A percentile compares a stretch with the other conserved stretches of the same genome.
Conservation (phyloP, 2,329 filamentous ascomycete genomes). For the Colletotrichum cordylinicola region DNA sequence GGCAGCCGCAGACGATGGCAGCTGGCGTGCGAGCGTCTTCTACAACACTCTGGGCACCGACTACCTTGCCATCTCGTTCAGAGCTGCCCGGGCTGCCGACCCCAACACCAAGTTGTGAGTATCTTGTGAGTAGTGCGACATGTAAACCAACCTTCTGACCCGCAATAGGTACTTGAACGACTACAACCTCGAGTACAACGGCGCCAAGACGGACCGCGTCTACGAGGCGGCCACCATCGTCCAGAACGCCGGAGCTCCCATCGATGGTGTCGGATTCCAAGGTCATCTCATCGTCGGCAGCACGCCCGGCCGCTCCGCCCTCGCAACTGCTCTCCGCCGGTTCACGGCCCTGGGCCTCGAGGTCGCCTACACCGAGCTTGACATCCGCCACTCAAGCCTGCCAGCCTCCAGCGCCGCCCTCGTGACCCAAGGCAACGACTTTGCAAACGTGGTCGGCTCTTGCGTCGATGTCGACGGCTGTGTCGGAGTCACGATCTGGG, state of each 20-base stretch:
- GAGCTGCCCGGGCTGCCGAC: conserved; percentile 49
- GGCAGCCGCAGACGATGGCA: conserved; percentile 49
- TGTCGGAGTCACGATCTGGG: conserved; percentile 51
- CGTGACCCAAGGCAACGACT: conserved; percentile 53
- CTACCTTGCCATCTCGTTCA: conserved; percentile 58
- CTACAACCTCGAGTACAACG: conserved; percentile 57
- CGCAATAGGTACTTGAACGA: conserved; percentile 59
- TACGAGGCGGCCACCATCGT: conserved; percentile 39
- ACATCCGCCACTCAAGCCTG: conserved; percentile 56
- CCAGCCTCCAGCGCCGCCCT: conserved; percentile 47
- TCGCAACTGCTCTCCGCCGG: conserved; percentile 50
- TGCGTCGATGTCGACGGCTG: conserved; percentile 43
- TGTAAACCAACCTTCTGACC: background rate
- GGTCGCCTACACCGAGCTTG: conserved; percentile 67
- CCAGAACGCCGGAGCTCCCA: conserved; percentile 45
- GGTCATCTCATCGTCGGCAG: conserved; percentile 52
- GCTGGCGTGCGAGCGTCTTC: conserved; percentile 50
- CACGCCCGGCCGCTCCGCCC: conserved; percentile 47
- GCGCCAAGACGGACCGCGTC: conserved; percentile 39
- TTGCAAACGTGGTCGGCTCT: conserved; percentile 42
- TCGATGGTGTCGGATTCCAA: conserved; percentile 60
- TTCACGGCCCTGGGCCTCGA: conserved; percentile 60
- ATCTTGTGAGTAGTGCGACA: background rate
- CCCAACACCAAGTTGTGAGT: conserved; percentile 53
- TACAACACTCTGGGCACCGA: conserved; percentile 51